A percentile compares a stretch with the other conserved stretches of the same genome.
Conservation (phyloP, 306 rosid species). For the Carpinus viminea region DNA sequence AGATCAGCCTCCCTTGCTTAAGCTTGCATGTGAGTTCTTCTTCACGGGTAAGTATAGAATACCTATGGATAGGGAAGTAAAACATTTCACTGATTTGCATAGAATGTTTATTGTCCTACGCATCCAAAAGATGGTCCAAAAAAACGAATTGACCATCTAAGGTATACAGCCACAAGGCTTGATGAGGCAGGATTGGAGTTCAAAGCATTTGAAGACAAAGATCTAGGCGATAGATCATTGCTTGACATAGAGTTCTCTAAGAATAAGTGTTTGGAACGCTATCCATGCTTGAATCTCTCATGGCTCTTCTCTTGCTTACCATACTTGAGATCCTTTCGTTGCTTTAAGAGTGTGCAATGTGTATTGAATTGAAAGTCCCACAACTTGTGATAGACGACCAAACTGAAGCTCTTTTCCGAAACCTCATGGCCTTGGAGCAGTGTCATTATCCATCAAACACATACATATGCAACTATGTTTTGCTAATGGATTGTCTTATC, state of each 20-base stretch:
- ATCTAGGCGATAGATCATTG: not conserved
- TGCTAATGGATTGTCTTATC: too few species aligned
- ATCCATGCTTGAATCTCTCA: not conserved
- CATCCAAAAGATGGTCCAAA: rapidly evolving
- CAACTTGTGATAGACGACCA: not conserved
- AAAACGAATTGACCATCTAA: not conserved
- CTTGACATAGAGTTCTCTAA: not conserved
- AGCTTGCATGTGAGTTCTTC: not conserved
- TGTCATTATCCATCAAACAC: too few species aligned
- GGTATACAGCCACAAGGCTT: not conserved
- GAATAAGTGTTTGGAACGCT: not conserved
- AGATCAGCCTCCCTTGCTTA: not conserved
- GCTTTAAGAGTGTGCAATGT: not conserved
- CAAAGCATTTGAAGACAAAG: not conserved
- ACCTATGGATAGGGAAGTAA: not conserved
- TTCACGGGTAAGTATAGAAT: not conserved
- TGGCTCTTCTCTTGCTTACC: not conserved
- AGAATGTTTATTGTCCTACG: not conserved
- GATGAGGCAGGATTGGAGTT: conserved; percentile 15
- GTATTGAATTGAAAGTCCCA: conserved; percentile 6
- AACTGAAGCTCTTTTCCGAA: conserved; percentile 10
- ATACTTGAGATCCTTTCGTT: rapidly evolving
- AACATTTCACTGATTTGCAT: not conserved
- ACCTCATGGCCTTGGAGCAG: too few species aligned
- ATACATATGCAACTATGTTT: too few species aligned